These are phyloP conservation scores for Saturnispora besseyi DNA, from an alignment of 805 yeast species.

Conservation along the genomic window DNA sequence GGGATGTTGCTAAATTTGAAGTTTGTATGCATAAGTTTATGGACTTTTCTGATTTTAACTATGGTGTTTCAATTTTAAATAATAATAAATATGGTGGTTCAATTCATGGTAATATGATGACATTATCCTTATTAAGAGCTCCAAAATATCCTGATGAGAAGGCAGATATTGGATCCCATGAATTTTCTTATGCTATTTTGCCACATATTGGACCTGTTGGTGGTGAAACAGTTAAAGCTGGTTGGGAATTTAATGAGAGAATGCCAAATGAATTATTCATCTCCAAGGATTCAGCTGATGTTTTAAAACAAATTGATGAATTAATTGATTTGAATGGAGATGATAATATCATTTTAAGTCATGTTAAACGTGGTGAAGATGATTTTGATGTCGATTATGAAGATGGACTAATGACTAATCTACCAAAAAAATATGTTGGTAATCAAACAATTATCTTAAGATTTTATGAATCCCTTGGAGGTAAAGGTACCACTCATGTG, in stretches of 20 bases:
- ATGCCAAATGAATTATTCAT: slow-evolving; percentile 15
- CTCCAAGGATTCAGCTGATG: slow-evolving; percentile 2
- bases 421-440: slow-evolving; percentile 37
- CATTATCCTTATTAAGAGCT: slow-evolving; percentile 77
- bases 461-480: slow-evolving; percentile 85
- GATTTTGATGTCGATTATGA: slow-evolving; percentile 47
- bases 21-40: slow-evolving; percentile 92
- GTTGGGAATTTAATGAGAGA: slow-evolving; percentile 68
- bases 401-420: slow-evolving; percentile 27
- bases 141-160: slow-evolving; percentile 91
- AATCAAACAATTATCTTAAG: slow-evolving; percentile 55
- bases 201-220: slow-evolving; percentile 73
- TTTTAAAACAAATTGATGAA: slow-evolving; percentile 6
- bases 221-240: slow-evolving; percentile 59
- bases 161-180: slow-evolving; percentile 90
- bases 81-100: slow-evolving; percentile 88
- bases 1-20: slow-evolving; percentile 97
- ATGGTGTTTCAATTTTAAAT: slow-evolving; percentile 81
- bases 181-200: slow-evolving; percentile 69
- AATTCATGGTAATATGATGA: slow-evolving; percentile 86
- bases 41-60: slow-evolving; percentile 76
- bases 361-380: slow-evolving; percentile 82
- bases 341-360: slow-evolving; percentile 55
- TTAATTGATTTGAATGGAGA: slow-evolving; percentile 36
- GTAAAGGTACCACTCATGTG: slow-evolving; percentile 48